Percentiles rank a stretch among this genome's conserved stretches.
Conservation (phyloP, 768 basidiomycete genomes). For the Strobilomyces echinocephalus region DNA sequence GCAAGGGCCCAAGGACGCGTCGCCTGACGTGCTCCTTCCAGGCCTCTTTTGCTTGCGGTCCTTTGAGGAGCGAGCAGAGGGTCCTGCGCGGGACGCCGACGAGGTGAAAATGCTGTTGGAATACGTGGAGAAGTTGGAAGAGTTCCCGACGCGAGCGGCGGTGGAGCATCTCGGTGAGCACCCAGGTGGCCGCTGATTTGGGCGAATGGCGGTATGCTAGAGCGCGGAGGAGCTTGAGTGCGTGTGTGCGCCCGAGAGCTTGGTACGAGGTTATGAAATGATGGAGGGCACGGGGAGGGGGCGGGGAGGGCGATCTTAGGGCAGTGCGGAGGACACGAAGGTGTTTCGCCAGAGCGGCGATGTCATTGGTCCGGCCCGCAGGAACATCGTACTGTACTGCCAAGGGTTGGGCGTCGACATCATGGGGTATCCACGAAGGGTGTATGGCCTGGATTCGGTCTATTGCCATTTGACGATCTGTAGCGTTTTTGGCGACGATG, state of each 20-base stretch:
- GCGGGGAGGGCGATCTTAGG: conserved; percentile 21
- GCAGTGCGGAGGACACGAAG: conserved; percentile 25
- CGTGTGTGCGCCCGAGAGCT: conserved; percentile 18
- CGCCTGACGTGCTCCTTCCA: background rate
- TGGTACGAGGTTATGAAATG: conserved; percentile 22
- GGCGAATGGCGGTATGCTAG: conserved; percentile 22
- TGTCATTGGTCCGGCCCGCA: conserved; percentile 1
- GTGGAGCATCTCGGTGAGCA: conserved; percentile 28
- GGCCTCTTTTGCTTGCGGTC: conserved; percentile 6
- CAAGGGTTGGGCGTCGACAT: background rate
- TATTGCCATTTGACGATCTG: conserved; percentile 2
- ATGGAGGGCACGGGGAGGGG: conserved; percentile 15
- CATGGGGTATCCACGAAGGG: conserved; percentile 11
- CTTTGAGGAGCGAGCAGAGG: conserved; percentile 11
- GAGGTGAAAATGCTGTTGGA: conserved; percentile 46
- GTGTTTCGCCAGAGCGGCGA: conserved; percentile 10
- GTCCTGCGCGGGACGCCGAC: conserved; percentile 47
- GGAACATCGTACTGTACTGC: background rate
- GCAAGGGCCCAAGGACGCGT: background rate
- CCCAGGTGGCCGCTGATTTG: conserved; percentile 25
- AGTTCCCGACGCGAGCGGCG: conserved; percentile 18
- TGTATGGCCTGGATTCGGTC: conserved; percentile 9
- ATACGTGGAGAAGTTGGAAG: conserved; percentile 36
- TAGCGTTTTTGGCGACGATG: conserved; percentile 26
- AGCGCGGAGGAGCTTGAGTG: conserved; percentile 14